Evolutionary conservation across 2,329 filamentous ascomycete species (phyloP), one percentile per base, ranked within the genome.

Genomic region (Diaporthe helianthi): DNA sequence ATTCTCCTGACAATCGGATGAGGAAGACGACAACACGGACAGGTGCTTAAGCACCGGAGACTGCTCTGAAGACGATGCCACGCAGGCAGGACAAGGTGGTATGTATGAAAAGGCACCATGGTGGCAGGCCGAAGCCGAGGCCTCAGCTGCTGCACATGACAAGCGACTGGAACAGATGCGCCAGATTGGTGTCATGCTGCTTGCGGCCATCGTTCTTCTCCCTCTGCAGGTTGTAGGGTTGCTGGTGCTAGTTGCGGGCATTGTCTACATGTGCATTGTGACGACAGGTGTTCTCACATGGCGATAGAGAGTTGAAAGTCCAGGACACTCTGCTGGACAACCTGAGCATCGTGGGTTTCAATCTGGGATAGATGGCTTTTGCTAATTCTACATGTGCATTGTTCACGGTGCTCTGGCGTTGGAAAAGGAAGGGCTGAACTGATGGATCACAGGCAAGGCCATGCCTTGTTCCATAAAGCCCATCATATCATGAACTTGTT

Each of bases 1-100:
- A 69, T 86, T 82, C 76, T 82, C 81, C 63, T 86, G 84, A 86
- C 84, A 82, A 82, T 72, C 82, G 79, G 55, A 65, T 51, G 72
- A 74, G 54, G 74, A 75, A 47, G 82, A 76, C 61, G 76, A 77
- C 60, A 75, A 79, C n/a, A 69, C 74, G 52, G 67, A 75, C 46
- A 74, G 74, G 66, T 76, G 76, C 47, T 9, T 47, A 75, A 80
- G 70, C 77, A 79, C 66, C 77, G 76, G 61, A 74, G 36, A 58
- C 31, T 63, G 36, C 63, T 67, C 67, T 63, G 63, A 67, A 15
- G 36, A 38, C 36, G 52, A 52, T 47, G 52, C 54, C 64, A 65
- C 9, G 22, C 55, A 76, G 53, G 73, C 74, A 52, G 71, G 72
- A 31, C 67, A 55, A 54, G 41, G 46, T 47, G 33, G 67, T 53